A percentile compares a stretch with the other conserved stretches of the same genome.
Conservation (phyloP, 2,329 filamentous ascomycete species). For the Xylaria sp. region DNA sequence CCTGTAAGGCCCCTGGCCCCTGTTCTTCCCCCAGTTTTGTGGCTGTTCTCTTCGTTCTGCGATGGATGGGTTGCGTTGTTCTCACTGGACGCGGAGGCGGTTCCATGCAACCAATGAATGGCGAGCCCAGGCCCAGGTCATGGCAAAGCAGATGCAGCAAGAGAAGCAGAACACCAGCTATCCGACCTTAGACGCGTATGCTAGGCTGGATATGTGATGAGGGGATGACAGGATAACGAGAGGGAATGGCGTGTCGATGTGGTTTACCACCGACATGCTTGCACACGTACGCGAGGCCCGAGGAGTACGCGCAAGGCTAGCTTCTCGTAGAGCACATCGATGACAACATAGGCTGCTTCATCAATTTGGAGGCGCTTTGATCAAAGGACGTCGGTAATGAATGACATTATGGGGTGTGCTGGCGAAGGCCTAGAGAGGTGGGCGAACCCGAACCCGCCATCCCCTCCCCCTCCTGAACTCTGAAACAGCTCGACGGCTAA, state of each 20-base stretch:
- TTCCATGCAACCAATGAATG: constrained; percentile 1
- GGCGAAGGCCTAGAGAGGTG: too few relatives aligned
- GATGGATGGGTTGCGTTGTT: constrained; percentile 13
- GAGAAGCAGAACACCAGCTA: not conserved
- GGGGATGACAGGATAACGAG: constrained; percentile 5
- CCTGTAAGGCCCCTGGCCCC: constrained; percentile 1
- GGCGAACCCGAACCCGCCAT: not conserved
- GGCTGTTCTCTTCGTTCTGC: constrained; percentile 11
- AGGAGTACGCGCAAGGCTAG: not conserved
- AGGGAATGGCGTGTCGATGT: not conserved
- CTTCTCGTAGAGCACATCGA: not conserved
- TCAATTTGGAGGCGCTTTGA: not conserved
- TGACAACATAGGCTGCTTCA: not conserved
- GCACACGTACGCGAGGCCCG: not conserved
- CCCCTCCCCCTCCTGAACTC: not conserved
- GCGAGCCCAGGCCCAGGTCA: not conserved
- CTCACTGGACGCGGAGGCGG: constrained; percentile 7
- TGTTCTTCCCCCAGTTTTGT: constrained; percentile 13
- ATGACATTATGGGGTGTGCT: not conserved
- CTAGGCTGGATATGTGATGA: constrained; percentile 5
- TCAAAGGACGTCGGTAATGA: not conserved
- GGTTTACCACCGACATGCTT: not conserved
- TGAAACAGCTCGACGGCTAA: not conserved
- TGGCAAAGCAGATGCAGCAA: constrained; percentile 1
- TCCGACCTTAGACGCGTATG: constrained; percentile 13